Evolutionary conservation across 192 early-diverging fungal genomes (phyloP), one percentile per base, ranked within the genome.

Genomic region (Martensiomyces pterosporus): DNA sequence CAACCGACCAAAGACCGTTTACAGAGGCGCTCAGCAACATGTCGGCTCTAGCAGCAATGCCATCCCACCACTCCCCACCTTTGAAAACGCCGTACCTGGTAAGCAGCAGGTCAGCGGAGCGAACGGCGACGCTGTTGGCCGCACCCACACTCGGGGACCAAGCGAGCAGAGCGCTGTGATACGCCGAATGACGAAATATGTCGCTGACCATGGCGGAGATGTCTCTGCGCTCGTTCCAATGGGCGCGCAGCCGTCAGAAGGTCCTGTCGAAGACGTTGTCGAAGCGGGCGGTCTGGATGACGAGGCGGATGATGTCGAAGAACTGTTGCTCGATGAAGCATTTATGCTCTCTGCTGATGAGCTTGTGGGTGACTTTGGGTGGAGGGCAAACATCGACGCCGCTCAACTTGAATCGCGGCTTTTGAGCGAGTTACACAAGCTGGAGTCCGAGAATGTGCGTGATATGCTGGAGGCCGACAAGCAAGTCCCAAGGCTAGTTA

Each of bases 381-480:
- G 92, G 87, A 79, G 92, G 27, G 87, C 85, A 23, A 86, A 81
- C 27, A 86, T 88, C 19, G 91, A 93, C 51, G 92, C 92, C 0
- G 83, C 87, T 17, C 92, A 85, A 13, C 66, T 98, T 19, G 95
- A 96, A 48, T 77, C 82, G 22, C 73, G 85, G n/a, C 62, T 98
- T 22, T 57, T 90, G 35, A 76, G 85, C 32, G 95, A 98, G 61
- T 65, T 96, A 17, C 83, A 85, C 42, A 83, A 88, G 36, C 56
- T 98, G 39, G 95, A 63, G 35, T 61, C 57, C 8, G 86, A 89
- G n/a, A 96, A 95, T 65, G 91, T 98, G 15, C 90, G 92, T 49
- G 88, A 90, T 2, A 94, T 98, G 53, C 89, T 98, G 29, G 84
- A 93, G 58, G 86, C 90, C 22, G 93, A 96, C 57, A 83, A 86